These are phyloP conservation scores for Mycena crocata DNA, from an alignment of 768 basidiomycete genomes.

Conservation along the genomic window DNA sequence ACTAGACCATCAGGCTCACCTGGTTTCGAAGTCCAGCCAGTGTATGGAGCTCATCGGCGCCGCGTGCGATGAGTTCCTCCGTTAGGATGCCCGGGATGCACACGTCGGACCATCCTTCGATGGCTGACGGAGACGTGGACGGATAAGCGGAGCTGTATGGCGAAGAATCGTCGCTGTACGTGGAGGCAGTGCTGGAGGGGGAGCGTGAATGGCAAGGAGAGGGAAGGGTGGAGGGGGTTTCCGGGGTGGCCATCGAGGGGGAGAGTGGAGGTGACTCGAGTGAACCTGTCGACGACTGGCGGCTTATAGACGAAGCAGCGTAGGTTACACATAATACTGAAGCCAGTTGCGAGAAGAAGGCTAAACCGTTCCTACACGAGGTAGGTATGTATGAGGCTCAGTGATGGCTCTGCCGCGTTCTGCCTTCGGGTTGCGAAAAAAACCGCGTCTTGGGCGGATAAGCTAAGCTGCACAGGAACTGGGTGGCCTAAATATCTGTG, in stretches of 20 bases:
- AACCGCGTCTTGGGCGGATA: neutral
- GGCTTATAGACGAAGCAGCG: slow-evolving; percentile 30
- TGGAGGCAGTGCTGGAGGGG: slow-evolving; percentile 28
- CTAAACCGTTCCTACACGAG: slow-evolving; percentile 23
- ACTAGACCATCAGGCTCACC: neutral
- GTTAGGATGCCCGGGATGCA: slow-evolving; percentile 26
- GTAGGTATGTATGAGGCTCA: slow-evolving; percentile 12
- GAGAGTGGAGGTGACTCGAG: slow-evolving; percentile 22
- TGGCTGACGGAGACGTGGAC: slow-evolving; percentile 32
- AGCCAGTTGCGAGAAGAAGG: slow-evolving; percentile 27
- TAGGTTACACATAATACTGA: slow-evolving; percentile 32
- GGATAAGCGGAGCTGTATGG: slow-evolving; percentile 28
- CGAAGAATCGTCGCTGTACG: slow-evolving; percentile 27
- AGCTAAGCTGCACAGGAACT: neutral
- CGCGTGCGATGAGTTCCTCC: slow-evolving; percentile 30
- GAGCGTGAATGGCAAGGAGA: slow-evolving; percentile 23
- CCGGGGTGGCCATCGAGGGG: slow-evolving; percentile 27
- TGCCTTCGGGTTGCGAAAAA: slow-evolving; percentile 4
- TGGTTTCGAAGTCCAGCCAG: slow-evolving; percentile 21
- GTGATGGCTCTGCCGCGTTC: neutral
- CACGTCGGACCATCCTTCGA: slow-evolving; percentile 27
- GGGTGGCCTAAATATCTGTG: neutral
- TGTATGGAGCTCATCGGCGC: slow-evolving; percentile 27
- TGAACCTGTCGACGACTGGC: neutral
- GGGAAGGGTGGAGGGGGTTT: slow-evolving; percentile 25